These are phyloP conservation scores for Guyanaporus albipodus DNA, from an alignment of 768 basidiomycete species.

Conservation along the genomic window DNA sequence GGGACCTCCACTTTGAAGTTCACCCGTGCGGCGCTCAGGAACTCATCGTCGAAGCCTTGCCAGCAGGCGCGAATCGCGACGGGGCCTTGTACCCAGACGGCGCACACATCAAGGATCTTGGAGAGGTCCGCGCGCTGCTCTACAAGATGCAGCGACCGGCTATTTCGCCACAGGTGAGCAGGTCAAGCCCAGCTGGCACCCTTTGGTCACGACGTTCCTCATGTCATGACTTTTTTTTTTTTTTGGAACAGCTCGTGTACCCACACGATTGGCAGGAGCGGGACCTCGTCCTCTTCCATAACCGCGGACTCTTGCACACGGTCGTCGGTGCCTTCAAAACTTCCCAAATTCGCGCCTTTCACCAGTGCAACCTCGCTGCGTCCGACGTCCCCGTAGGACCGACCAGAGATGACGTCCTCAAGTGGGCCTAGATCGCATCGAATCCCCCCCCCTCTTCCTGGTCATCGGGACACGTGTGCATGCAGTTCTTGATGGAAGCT, in stretches of 20 bases:
- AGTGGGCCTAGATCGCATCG: constrained; percentile 36
- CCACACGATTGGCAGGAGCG: constrained; percentile 80
- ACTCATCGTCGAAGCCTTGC: constrained; percentile 71
- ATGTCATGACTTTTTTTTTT: no score
- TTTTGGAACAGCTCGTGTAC: constrained; percentile 68
- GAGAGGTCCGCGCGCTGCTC: constrained; percentile 64
- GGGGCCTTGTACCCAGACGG: constrained; percentile 83
- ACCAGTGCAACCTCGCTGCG: constrained; percentile 57
- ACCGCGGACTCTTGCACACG: constrained; percentile 62
- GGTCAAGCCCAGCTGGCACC: neutral
- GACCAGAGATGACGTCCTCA: constrained; percentile 39
- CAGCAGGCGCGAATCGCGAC: constrained; percentile 50
- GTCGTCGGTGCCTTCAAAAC: constrained; percentile 62
- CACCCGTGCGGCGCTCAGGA: constrained; percentile 75
- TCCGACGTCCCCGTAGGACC: constrained; percentile 49
- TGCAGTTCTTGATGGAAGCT: constrained; percentile 7
- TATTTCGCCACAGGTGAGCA: constrained; percentile 66
- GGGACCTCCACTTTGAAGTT: constrained; percentile 81
- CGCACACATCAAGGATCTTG: constrained; percentile 67
- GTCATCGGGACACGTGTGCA: constrained; percentile 2
- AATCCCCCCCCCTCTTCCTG: neutral
- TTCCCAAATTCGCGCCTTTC: constrained; percentile 47
- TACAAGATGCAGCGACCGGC: constrained; percentile 89
- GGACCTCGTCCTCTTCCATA: constrained; percentile 70
- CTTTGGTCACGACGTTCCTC: neutral